A percentile compares a stretch with the other conserved stretches of the same genome.
Conservation (phyloP, 306 rosid genomes). For the Styphnolobium japonicum region DNA sequence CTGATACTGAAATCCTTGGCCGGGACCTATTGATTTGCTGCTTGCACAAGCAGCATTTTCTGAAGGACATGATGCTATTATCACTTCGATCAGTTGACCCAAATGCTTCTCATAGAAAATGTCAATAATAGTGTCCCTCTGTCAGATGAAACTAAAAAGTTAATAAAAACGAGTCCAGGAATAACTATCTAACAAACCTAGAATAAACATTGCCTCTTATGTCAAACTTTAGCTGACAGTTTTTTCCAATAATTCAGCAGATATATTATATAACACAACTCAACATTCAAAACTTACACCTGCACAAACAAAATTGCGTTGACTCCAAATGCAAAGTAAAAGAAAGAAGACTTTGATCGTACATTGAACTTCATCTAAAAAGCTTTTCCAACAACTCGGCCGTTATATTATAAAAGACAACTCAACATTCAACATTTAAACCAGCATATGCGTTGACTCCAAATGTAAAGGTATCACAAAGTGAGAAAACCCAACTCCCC, state of each 20-base stretch:
- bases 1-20: constrained; percentile 40
- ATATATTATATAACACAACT: constrained; percentile 47
- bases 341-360: constrained; percentile 1
- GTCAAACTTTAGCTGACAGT: constrained; percentile 37
- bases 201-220: constrained; percentile 22
- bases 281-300: constrained; percentile 47
- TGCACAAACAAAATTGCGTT: constrained; percentile 27
- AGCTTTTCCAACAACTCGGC: constrained; percentile 44
- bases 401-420: constrained; percentile 47
- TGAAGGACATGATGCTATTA: constrained; percentile 67
- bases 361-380: constrained; percentile 39
- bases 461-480: constrained; percentile 7
- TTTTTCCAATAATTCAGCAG: constrained; percentile 48
- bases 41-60: constrained; percentile 40
- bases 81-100: constrained; percentile 73
- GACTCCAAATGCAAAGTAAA: constrained; percentile 24
- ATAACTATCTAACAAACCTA: constrained; percentile 24
- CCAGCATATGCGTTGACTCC: constrained; percentile 33
- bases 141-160: constrained; percentile 39
- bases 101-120: constrained; percentile 92
- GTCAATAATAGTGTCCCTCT: constrained; percentile 85
- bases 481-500: neutral
- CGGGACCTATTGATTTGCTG: constrained; percentile 35
- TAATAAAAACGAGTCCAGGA: constrained; percentile 11
- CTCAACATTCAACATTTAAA: constrained; percentile 42